Percentiles rank a stretch among this genome's conserved stretches.
Evolutionary conservation across 139 green algal genomes (phyloP).

Genomic region (Auxenochlorella pyrenoidosa): DNA sequence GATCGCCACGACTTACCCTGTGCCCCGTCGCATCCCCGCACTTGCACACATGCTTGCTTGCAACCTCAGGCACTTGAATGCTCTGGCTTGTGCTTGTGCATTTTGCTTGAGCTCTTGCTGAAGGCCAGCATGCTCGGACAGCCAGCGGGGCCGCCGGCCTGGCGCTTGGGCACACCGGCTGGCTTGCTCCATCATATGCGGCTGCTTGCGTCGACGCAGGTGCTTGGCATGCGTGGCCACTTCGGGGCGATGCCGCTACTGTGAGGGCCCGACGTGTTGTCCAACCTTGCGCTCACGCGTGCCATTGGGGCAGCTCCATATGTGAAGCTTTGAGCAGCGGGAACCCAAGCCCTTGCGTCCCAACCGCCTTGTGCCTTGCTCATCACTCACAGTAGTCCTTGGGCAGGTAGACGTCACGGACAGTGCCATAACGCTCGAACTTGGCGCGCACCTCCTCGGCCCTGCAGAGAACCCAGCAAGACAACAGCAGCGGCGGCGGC

Average conservation of each 20-base stretch:
- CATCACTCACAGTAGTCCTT: constrained; percentile 51
- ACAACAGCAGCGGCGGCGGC: neutral
- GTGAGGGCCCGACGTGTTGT: too few relatives aligned
- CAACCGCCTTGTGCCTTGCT: neutral
- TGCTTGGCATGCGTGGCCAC: neutral
- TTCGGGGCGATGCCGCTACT: too few relatives aligned
- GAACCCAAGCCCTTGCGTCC: neutral
- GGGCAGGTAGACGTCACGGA: constrained; percentile 87
- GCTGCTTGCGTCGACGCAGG: neutral
- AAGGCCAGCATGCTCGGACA: too few relatives aligned
- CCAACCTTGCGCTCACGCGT: neutral
- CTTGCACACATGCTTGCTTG: neutral
- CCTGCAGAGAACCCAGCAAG: constrained; percentile 38
- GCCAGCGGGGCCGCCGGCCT: too few relatives aligned
- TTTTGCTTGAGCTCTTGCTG: neutral
- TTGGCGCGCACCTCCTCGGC: constrained; percentile 69
- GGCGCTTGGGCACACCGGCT: too few relatives aligned
- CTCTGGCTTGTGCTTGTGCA: neutral
- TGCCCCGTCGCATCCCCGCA: neutral
- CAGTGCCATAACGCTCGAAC: constrained; percentile 75
- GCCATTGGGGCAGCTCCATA: neutral
- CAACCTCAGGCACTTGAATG: neutral
- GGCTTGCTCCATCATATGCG: too few relatives aligned
- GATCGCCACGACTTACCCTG: neutral
- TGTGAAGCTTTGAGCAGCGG: neutral